Conservation (phyloP, 1,139 yeast species). For the Yamadazyma blattariae region DNA sequence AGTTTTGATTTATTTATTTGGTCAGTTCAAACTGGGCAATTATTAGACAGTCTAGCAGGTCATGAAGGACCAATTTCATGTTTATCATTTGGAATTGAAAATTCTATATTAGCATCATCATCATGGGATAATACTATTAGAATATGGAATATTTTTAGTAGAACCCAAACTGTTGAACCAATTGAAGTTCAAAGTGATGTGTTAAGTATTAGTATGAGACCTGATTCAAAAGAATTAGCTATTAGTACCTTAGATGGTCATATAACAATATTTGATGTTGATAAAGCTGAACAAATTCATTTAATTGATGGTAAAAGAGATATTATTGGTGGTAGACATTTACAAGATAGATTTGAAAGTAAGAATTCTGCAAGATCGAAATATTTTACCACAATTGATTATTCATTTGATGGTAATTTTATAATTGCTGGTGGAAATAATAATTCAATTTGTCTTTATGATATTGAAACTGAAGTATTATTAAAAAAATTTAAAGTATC, state of each 20-base stretch:
- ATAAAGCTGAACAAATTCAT: conserved; percentile 75
- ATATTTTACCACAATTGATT: conserved; percentile 75
- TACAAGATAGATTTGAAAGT: conserved; percentile 78
- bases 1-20: conserved; percentile 90
- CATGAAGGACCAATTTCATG: conserved; percentile 96
- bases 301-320: conserved; percentile 85
- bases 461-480: conserved; percentile 81
- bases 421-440: conserved; percentile 93
- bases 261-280: conserved; percentile 78
- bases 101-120: conserved; percentile 79
- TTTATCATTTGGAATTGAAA: conserved; percentile 80
- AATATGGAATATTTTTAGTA: conserved; percentile 87
- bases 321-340: conserved; percentile 81
- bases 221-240: conserved; percentile 88
- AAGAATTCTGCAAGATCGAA: conserved; percentile 82
- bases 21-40: conserved; percentile 96
- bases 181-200: conserved; percentile 83
- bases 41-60: conserved; percentile 82
- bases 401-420: conserved; percentile 86
- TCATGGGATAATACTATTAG: conserved; percentile 97
- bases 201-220: conserved; percentile 79
- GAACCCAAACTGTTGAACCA: conserved; percentile 87
- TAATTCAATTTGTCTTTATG: conserved; percentile 88
- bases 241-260: conserved; percentile 90
- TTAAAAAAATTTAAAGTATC: conserved; percentile 81